These are phyloP conservation scores for Torulaspora maleeae DNA, from an alignment of 805 yeast genomes.

Conservation along the genomic window DNA sequence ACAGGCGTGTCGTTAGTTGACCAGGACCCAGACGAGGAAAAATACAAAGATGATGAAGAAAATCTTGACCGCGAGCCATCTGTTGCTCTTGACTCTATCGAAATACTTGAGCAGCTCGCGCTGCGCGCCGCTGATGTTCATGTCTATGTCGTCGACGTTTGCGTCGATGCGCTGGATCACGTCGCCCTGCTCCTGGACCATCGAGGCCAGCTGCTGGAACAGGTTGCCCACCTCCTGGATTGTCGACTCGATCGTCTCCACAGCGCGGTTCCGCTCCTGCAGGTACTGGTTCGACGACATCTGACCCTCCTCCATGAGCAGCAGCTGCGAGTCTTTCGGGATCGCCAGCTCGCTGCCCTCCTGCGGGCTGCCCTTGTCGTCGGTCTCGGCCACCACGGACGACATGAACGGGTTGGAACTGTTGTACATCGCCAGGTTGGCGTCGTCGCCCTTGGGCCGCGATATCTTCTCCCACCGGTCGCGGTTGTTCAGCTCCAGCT, in stretches of 20 bases:
- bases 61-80: slow-evolving; percentile 87
- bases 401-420: slow-evolving; percentile 41
- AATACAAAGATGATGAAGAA: slow-evolving; percentile 81
- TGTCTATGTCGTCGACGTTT: slow-evolving; percentile 86
- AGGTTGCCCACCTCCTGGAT: slow-evolving; percentile 94
- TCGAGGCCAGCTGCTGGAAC: slow-evolving; percentile 90
- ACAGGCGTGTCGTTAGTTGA: slow-evolving; percentile 41
- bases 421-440: slow-evolving; percentile 25
- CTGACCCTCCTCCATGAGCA: slow-evolving; percentile 81
- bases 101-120: slow-evolving; percentile 87
- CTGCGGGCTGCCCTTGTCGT: slow-evolving; percentile 9
- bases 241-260: slow-evolving; percentile 94
- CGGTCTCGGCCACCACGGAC: slow-evolving; percentile 25
- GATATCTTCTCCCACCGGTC: slow-evolving; percentile 81
- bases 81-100: slow-evolving; percentile 77
- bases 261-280: slow-evolving; percentile 82
- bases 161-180: slow-evolving; percentile 92
- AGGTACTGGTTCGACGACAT: slow-evolving; percentile 53
- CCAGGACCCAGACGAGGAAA: slow-evolving; percentile 73
- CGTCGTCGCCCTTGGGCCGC: slow-evolving; percentile 11
- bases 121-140: slow-evolving; percentile 91
- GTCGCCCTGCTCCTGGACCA: slow-evolving; percentile 98
- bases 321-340: slow-evolving; percentile 81
- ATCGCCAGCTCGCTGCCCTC: slow-evolving; percentile 48
- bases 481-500: slow-evolving; percentile 72